Percentiles rank a stretch among this genome's conserved stretches.
phyloP scores from a whole-genome alignment of 2,329 filamentous ascomycete species.

The Trichoderma gracile region DNA sequence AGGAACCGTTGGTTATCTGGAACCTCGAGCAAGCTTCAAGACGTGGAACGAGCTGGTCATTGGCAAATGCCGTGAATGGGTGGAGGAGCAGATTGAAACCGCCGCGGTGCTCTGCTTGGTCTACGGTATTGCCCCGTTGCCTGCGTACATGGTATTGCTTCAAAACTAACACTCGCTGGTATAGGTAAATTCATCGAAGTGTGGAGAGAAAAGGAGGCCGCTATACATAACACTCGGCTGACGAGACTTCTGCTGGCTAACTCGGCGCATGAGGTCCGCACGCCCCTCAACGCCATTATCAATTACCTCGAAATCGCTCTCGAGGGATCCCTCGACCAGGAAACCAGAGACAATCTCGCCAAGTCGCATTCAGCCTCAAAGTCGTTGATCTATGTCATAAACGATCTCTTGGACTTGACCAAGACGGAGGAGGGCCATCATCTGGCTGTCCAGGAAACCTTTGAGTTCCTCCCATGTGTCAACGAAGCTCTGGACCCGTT shows the following conservation, averaged over 20 bases:
- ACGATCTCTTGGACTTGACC: slow-evolving; percentile 84
- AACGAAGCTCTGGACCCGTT: slow-evolving; percentile 78
- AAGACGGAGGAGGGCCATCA: slow-evolving; percentile 82
- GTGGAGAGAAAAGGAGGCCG: slow-evolving; percentile 87
- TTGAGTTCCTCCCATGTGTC: slow-evolving; percentile 70
- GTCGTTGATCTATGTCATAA: slow-evolving; percentile 90
- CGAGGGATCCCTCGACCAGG: slow-evolving; percentile 74
- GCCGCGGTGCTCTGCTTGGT: slow-evolving; percentile 84
- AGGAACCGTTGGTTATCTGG: slow-evolving; percentile 71
- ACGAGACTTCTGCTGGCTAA: slow-evolving; percentile 80
- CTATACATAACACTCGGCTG: slow-evolving; percentile 77
- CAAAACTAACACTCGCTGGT: background rate
- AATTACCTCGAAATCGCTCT: slow-evolving; percentile 91
- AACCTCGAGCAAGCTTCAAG: slow-evolving; percentile 78
- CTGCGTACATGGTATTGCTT: background rate
- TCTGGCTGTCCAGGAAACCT: slow-evolving; percentile 76
- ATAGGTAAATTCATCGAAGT: slow-evolving; percentile 79
- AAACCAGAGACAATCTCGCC: slow-evolving; percentile 80
- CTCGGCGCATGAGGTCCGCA: slow-evolving; percentile 88
- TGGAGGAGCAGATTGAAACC: slow-evolving; percentile 84
- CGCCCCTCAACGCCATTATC: slow-evolving; percentile 88
- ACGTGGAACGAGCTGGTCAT: slow-evolving; percentile 79
- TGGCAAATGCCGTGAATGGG: slow-evolving; percentile 84
- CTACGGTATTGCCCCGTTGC: slow-evolving; percentile 58
- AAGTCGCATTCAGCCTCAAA: slow-evolving; percentile 90